Base-by-base conservation (phyloP, 1,284 basidiomycete genomes). In the Fistulina hepatica region DNA sequence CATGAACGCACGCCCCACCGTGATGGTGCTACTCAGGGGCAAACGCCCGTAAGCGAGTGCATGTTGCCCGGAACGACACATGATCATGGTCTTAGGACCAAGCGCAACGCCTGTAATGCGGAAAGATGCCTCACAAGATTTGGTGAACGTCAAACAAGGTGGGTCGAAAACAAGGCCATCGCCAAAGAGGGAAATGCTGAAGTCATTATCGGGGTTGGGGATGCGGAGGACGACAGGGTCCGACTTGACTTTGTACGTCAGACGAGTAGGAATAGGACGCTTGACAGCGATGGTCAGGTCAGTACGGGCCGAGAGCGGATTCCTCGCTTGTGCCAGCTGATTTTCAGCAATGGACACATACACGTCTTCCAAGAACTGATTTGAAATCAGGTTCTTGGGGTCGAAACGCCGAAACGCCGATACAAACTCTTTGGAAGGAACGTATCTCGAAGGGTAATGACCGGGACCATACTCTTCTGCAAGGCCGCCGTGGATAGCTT, bases 1-100 rank as follows among this genome's bases (percentile, higher is more conserved):
- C 91, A 95, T 94, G 61, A 93, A 93, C 1, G 83, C 79, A 17
- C 91, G 76, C 56, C 95, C 92, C 41, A 95, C 78, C 19, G 73
- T 67, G 47, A 97, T 66, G 6, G 76, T 67, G 44, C 73, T 77
- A 51, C 77, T 84, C 37, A 82, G 65, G 12, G 89, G 83, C 20
- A 97, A 60, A 13, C 81, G 80, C 1, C 74, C 65, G 55, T 95
- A 97, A 34, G 75, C 67, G 26, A 84, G 63, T 0, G 91, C 85
- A 55, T 85, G 86, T 10, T 73, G 64, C 2, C 92, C 90, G 30
- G 76, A 69, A 34, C 88, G 75, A 52, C 78, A 70, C 66, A 95
- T 80, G 37, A 86, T 68, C 49, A 94, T 73, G 21, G 76, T 77
- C 56, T 85, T 85, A 15, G 71, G 57, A 12, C 93, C 92, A n/a